Base-by-base conservation (phyloP, 2,329 filamentous ascomycete genomes). In the Ophiostoma angusticollis region DNA sequence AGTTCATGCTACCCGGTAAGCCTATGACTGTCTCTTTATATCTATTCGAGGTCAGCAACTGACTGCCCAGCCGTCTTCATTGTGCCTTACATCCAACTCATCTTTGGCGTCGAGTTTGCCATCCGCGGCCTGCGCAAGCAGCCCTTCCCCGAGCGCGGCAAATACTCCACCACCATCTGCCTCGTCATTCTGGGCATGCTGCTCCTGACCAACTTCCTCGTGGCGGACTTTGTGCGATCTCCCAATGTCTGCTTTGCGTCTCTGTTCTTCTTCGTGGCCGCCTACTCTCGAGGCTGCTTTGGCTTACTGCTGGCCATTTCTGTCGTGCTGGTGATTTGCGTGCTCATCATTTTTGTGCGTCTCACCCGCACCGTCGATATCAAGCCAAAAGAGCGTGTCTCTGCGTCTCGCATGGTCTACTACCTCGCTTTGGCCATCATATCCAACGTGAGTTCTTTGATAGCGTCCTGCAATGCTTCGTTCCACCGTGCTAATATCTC, bases 341-440 rank as follows among this genome's bases (percentile, higher is more conserved):
- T 64, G n/a, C 50, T 66, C 11, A 55, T 68, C 19, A 68, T 80
- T 35, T 78, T 72, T 51, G 53, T 70, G 28, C 71, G 69, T 44
- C 59, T 84, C 18, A 68, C 67, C 47, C 65, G 64, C 24, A 68
- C 65, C 42, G 58, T 64, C 12, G 61, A 64, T 13, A 64, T 81
- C 36, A 72, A 76, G 28, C 60, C 67, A 16, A 63, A 67, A 13
- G 74, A 82, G 54, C 63, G 78, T 33, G 67, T 75, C 41, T 65
- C 72, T 24, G 78, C 78, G 4, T 81, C 78, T 6, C 66, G 74
- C 43, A 81, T 82, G 74, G 72, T 80, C 9, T 83, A 79, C 53
- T 82, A 78, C 52, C 60, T 80, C 45, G 55, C 67, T 2, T 54
- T 79, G 37, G 72, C 66, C 13, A 59, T 74, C 39, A 55, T 71